phyloP scores from a whole-genome alignment of 129 eudicot species.

The Lonicera japonica region DNA sequence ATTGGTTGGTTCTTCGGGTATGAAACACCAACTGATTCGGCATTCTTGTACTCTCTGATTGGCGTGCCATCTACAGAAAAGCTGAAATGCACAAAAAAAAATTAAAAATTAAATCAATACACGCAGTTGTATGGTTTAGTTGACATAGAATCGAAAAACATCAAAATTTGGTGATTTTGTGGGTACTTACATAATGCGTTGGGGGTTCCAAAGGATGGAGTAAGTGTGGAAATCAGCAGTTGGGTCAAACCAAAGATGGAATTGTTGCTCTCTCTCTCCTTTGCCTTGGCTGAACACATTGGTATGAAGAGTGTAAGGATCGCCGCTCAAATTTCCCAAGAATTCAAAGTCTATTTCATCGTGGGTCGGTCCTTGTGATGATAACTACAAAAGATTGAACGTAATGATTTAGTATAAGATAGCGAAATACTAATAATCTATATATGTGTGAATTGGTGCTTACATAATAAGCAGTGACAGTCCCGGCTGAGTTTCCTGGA shows the following conservation, averaged over 20 bases:
- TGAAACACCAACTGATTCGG: constrained; percentile 45
- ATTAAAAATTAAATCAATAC: neutral
- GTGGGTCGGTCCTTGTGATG: constrained; percentile 53
- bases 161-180: neutral
- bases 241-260: constrained; percentile 62
- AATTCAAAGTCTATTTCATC: constrained; percentile 62
- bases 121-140: neutral
- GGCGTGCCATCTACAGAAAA: constrained; percentile 74
- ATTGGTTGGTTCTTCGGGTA: constrained; percentile 52
- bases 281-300: constrained; percentile 48
- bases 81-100: constrained; percentile 11
- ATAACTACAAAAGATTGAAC: constrained; percentile 31
- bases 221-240: constrained; percentile 68
- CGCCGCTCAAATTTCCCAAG: constrained; percentile 31
- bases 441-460: neutral
- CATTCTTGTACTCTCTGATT: constrained; percentile 56
- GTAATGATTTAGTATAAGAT: neutral
- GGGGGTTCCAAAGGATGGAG: constrained; percentile 62
- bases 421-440: too few relatives aligned
- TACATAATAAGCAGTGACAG: constrained; percentile 50
- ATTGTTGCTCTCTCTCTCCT: constrained; percentile 61
- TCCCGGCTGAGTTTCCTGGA: constrained; percentile 57
- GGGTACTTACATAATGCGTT: constrained; percentile 42
- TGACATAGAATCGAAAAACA: too few relatives aligned
- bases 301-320: constrained; percentile 31